Conservation (phyloP, 31 red algal genomes). For the Porphyra umbilicalis region DNA sequence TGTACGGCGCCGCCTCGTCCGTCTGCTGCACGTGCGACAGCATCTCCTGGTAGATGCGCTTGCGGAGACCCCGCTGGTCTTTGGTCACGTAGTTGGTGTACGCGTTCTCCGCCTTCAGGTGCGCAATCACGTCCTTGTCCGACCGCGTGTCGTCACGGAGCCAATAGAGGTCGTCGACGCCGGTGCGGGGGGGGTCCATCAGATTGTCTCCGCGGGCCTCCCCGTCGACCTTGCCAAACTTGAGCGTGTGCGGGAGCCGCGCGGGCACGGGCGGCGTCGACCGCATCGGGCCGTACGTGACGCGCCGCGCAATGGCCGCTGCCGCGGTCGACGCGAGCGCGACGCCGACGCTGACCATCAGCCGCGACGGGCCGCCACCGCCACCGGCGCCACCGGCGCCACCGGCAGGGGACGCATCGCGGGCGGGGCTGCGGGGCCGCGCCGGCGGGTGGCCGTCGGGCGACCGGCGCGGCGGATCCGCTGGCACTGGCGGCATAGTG, state of each 20-base stretch:
- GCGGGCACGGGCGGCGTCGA: constrained; percentile 24
- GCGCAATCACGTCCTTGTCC: constrained; percentile 37
- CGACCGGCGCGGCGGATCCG: background rate
- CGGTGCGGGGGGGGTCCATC: constrained; percentile 45
- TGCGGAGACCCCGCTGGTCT: constrained; percentile 1
- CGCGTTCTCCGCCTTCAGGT: constrained; percentile 70
- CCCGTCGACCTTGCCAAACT: constrained; percentile 45
- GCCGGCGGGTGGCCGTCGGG: background rate
- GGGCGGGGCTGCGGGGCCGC: background rate
- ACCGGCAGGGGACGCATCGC: background rate
- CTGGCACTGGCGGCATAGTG: background rate
- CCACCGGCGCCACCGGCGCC: background rate
- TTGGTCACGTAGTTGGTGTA: constrained; percentile 69
- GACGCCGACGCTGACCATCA: constrained; percentile 5
- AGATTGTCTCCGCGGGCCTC: constrained; percentile 29
- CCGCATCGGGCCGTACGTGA: constrained; percentile 17
- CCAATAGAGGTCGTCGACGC: constrained; percentile 64
- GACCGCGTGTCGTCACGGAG: constrained; percentile 69
- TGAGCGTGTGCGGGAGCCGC: constrained; percentile 21
- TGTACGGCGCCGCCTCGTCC: constrained; percentile 47
- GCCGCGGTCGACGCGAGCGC: constrained; percentile 19
- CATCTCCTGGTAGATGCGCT: constrained; percentile 60
- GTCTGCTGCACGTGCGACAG: constrained; percentile 56
- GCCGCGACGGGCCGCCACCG: background rate
- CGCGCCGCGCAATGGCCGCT: constrained; percentile 10